Base-by-base conservation (phyloP, 768 basidiomycete species). In the Trametes villosa region DNA sequence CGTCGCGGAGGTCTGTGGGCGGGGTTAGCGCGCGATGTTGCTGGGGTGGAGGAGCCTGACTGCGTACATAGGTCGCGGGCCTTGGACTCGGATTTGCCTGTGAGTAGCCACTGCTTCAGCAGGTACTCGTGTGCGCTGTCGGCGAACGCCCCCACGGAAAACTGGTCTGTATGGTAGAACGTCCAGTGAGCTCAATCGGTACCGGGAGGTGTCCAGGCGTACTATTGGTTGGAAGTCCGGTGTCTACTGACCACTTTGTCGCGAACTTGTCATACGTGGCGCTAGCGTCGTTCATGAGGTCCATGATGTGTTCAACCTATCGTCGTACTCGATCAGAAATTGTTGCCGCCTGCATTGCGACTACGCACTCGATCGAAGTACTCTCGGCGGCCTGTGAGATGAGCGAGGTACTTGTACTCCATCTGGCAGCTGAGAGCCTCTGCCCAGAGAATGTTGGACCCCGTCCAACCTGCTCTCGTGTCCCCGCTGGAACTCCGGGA, bases 321-420 rank as follows among this genome's bases (percentile, higher is more conserved):
- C 11, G 33, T 34, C 13, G 44, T 51, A 9, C 17, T 20, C 6
- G 12, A 8, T 8, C 1, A 31, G 9, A 4, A 42, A 3, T 2
- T 18, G 41, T 22, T 9, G 36, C 12, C 13, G 41, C n/a, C 20
- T 3, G 22, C 20, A 9, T 20, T 22, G 9, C 9, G 17, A 9
- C 17, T 13, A 42, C 41, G 41, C 9, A 87, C 88, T 54, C 81
- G 80, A 52, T 84, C 77, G 62, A 79, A 82, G 68, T 89, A 88
- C 40, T 78, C 77, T 38, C 79, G 77, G 53, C 89, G 86, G 1
- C 90, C 91, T 0, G 92, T 95, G 13, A 90, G 72, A 64, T 92
- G 87, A 1, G 91, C 89, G 4, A 98, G 83, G 66, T 96, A 96
- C 62, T 88, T 83, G 72, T 94, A 92, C 72, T 97, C 96, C 59